A percentile compares a stretch with the other conserved stretches of the same genome.
phyloP scores from a whole-genome alignment of 768 basidiomycete species.

The Lentinula edodes region DNA sequence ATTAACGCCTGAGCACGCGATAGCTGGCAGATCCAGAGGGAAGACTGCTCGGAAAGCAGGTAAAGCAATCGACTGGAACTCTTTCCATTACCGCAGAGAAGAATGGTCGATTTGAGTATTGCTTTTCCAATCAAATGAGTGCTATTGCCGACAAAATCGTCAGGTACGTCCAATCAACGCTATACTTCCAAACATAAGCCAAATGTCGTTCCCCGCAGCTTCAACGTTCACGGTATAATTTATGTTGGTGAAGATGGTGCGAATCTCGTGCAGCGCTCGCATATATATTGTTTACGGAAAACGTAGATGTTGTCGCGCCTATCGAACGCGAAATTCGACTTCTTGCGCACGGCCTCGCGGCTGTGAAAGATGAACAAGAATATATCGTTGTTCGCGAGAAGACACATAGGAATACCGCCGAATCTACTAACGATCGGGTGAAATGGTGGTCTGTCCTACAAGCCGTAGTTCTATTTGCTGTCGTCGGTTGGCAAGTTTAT shows the following conservation, averaged over 20 bases:
- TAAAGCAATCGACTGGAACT: constrained; percentile 86
- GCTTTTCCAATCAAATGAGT: constrained; percentile 99
- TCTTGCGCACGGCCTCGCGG: constrained; percentile 71
- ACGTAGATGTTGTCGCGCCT: constrained; percentile 78
- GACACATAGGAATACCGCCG: constrained; percentile 90
- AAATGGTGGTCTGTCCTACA: constrained; percentile 99
- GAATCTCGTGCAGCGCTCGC: constrained; percentile 14
- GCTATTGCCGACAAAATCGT: constrained; percentile 93
- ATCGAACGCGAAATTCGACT: constrained; percentile 93
- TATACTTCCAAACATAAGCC: not conserved
- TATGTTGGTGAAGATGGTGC: constrained; percentile 87
- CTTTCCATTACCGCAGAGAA: constrained; percentile 80
- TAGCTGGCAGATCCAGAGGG: constrained; percentile 80
- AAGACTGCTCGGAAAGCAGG: constrained; percentile 66
- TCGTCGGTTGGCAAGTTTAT: constrained; percentile 97
- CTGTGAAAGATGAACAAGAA: constrained; percentile 98
- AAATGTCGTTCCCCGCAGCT: constrained; percentile 42
- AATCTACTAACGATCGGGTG: constrained; percentile 89
- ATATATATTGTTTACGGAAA: not conserved
- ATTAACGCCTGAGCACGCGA: not conserved
- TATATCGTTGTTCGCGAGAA: constrained; percentile 94
- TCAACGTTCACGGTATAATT: constrained; percentile 97
- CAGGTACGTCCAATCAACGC: constrained; percentile 47
- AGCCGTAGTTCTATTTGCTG: constrained; percentile 76
- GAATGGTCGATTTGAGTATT: constrained; percentile 90